phyloP scores from a whole-genome alignment of 1,139 yeast genomes.

The Citeromyces siamensis region DNA sequence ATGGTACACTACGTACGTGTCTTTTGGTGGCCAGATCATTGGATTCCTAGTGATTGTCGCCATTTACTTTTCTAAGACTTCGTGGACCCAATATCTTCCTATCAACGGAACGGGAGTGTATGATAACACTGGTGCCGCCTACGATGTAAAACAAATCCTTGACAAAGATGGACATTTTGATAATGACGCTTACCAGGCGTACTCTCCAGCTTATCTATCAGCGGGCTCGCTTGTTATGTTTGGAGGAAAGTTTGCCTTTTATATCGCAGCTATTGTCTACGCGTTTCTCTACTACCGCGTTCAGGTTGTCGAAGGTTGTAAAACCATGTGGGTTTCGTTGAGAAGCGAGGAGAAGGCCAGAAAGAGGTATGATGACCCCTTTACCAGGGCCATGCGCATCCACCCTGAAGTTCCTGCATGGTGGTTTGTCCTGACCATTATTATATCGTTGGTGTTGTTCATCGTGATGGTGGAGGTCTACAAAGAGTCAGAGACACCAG shows the following conservation, averaged over 20 bases:
- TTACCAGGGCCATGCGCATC: constrained; percentile 44
- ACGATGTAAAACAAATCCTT: constrained; percentile 32
- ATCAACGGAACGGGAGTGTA: constrained; percentile 27
- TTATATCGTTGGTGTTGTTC: constrained; percentile 35
- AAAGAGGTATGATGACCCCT: constrained; percentile 35
- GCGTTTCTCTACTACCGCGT: constrained; percentile 42
- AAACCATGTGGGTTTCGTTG: constrained; percentile 2
- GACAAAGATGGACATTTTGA: constrained; percentile 27
- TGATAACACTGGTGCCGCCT: constrained; percentile 31
- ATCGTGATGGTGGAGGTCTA: constrained; percentile 24
- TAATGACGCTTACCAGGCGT: constrained; percentile 30
- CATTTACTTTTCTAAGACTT: constrained; percentile 37
- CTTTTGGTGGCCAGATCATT: constrained; percentile 38
- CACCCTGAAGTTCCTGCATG: constrained; percentile 56
- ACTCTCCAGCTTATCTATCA: constrained; percentile 52
- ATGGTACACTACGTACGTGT: constrained; percentile 47
- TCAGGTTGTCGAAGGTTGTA: constrained; percentile 21
- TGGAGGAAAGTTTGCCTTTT: constrained; percentile 53
- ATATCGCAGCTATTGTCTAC: constrained; percentile 45
- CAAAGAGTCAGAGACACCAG: constrained; percentile 25
- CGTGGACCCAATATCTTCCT: constrained; percentile 34
- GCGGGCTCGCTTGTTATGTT: constrained; percentile 52
- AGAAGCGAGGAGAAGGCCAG: constrained; percentile 3
- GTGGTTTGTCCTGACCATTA: constrained; percentile 44
- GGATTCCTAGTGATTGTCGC: constrained; percentile 28